Percentiles rank a stretch among this genome's conserved stretches.
These are phyloP conservation scores for Hemisphaericaspora nanyangensis DNA, from an alignment of 805 yeast species.

Conservation along the genomic window DNA sequence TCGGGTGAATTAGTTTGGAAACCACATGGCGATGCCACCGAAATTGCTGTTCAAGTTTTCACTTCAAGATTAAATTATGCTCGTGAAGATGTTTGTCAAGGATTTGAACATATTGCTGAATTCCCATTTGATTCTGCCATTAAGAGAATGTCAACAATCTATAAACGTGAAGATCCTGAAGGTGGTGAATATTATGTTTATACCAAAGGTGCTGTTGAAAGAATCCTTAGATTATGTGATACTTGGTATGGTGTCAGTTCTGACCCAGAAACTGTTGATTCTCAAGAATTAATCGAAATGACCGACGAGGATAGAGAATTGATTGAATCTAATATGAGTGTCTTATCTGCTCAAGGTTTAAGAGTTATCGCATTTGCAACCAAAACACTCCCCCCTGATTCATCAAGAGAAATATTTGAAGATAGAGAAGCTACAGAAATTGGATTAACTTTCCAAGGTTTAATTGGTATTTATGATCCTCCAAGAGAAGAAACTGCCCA, in stretches of 20 bases:
- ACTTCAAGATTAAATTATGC: constrained; percentile 20
- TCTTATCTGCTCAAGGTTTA: constrained; percentile 26
- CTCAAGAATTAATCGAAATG: constrained; percentile 10
- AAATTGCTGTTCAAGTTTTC: constrained; percentile 31
- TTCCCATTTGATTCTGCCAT: constrained; percentile 32
- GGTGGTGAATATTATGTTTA: constrained; percentile 9
- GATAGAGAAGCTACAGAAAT: constrained; percentile 20
- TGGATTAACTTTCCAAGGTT: constrained; percentile 22
- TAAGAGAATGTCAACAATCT: constrained; percentile 29
- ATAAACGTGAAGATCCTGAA: constrained; percentile 7
- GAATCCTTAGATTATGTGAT: constrained; percentile 21
- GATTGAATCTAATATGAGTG: constrained; percentile 25
- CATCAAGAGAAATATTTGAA: constrained; percentile 1
- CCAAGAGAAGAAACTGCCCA: constrained; percentile 30
- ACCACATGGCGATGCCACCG: constrained; percentile 50
- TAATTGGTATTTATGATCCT: constrained; percentile 34
- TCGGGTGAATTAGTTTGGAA: constrained; percentile 43
- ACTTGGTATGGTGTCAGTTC: constrained; percentile 16
- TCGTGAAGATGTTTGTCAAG: constrained; percentile 17
- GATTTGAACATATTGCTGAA: constrained; percentile 18
- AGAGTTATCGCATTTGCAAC: constrained; percentile 31
- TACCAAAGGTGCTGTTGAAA: constrained; percentile 33
- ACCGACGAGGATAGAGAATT: constrained; percentile 16
- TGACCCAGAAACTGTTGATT: neutral
- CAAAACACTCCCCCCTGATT: constrained; percentile 13